These are phyloP conservation scores for Bromus sterilis DNA, from an alignment of 176 grass and related monocot genomes.

Conservation along the genomic window DNA sequence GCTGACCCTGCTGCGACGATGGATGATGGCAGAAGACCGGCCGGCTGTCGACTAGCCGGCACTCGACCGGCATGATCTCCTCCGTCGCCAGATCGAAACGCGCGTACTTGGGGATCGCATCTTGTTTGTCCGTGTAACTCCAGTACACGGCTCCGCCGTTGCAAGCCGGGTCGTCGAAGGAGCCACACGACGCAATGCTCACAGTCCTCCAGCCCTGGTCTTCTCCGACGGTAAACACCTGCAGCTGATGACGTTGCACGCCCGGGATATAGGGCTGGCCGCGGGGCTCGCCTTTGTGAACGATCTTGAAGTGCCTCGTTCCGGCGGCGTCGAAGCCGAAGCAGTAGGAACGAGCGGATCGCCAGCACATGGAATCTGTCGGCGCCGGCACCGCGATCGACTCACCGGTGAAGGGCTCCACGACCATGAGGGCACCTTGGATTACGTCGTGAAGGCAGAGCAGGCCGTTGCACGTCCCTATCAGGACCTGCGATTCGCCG, in stretches of 20 bases:
- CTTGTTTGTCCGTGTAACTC: background rate
- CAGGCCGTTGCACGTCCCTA: background rate
- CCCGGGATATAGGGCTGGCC: background rate
- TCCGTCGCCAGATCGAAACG: background rate
- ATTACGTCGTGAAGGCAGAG: background rate
- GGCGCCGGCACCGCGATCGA: background rate
- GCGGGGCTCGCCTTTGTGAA: background rate
- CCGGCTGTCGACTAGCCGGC: background rate
- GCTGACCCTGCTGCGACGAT: background rate
- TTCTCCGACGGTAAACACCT: background rate
- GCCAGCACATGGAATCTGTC: background rate
- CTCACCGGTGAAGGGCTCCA: background rate
- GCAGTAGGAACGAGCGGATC: background rate
- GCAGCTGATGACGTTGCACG: background rate
- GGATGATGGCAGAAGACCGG: background rate
- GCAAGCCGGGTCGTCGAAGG: background rate
- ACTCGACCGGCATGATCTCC: background rate
- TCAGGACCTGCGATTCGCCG: background rate
- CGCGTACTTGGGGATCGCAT: background rate
- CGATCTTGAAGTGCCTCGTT: background rate
- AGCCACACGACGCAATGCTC: background rate
- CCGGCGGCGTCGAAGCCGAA: background rate
- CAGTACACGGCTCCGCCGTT: background rate
- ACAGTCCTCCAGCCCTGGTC: slow-evolving; percentile 1
- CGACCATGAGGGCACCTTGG: background rate